Conservation (phyloP, 345 rosid species). For the Firmiana major region DNA sequence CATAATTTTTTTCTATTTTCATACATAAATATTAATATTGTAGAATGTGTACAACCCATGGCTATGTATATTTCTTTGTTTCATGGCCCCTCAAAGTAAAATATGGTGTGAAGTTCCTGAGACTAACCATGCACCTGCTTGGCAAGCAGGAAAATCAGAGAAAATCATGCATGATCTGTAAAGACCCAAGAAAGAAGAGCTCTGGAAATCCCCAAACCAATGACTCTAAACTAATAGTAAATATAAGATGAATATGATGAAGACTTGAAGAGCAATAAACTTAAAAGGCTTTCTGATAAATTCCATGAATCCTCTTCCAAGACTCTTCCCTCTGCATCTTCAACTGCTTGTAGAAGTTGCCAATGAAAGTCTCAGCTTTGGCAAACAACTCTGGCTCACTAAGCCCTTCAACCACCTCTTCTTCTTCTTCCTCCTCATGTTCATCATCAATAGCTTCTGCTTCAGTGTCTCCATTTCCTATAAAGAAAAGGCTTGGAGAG, state of each 20-base stretch:
- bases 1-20: background rate
- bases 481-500: slow-evolving; percentile 57
- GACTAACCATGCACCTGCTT: background rate
- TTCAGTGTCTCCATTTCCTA: slow-evolving; percentile 40
- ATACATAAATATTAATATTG: background rate
- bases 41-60: background rate
- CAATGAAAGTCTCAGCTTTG: slow-evolving; percentile 60
- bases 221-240: slow-evolving; percentile 10
- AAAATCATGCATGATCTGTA: background rate
- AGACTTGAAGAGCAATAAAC: background rate
- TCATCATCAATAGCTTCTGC: slow-evolving; percentile 13
- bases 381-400: slow-evolving; percentile 52
- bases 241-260: background rate
- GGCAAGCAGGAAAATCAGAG: slow-evolving; percentile 7
- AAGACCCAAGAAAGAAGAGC: slow-evolving; percentile 7
- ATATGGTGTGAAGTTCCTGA: slow-evolving; percentile 15
- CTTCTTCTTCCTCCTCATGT: slow-evolving; percentile 24
- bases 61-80: background rate
- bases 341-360: slow-evolving; percentile 63
- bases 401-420: slow-evolving; percentile 27
- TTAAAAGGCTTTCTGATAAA: slow-evolving; percentile 44
- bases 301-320: slow-evolving; percentile 48
- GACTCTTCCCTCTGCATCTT: slow-evolving; percentile 71
- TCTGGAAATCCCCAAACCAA: slow-evolving; percentile 19
- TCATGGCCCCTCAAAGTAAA: slow-evolving; percentile 12